Percentiles rank a stretch among this genome's conserved stretches.
Conservation (phyloP, 2,329 filamentous ascomycete genomes). For the Sporothrix curviconia region DNA sequence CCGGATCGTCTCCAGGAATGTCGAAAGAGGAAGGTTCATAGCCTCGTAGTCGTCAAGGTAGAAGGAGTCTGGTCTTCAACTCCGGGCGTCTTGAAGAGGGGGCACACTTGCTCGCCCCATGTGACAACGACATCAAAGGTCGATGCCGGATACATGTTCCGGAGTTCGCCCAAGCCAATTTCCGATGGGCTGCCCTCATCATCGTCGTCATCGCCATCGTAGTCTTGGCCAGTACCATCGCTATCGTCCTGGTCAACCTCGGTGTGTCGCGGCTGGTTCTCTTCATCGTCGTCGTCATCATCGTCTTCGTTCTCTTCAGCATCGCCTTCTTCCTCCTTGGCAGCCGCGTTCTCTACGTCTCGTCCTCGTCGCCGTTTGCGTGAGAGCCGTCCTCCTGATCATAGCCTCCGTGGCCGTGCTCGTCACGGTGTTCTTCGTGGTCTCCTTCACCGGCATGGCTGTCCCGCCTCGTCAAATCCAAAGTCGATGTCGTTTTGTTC, state of each 20-base stretch:
- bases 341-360: not conserved
- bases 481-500: constrained; percentile 13
- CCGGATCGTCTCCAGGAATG: constrained; percentile 39
- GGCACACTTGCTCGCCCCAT: constrained; percentile 29
- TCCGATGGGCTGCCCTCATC: constrained; percentile 20
- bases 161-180: constrained; percentile 12
- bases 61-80: constrained; percentile 34
- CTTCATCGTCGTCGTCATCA: constrained; percentile 5
- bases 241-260: constrained; percentile 1
- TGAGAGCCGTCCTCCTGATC: not conserved
- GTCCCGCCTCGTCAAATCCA: constrained; percentile 10
- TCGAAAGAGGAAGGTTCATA: constrained; percentile 38
- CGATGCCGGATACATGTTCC: not conserved
- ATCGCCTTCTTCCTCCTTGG: constrained; percentile 5
- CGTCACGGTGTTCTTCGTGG: constrained; percentile 8
- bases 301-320: constrained; percentile 17
- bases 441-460: constrained; percentile 7
- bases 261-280: not conserved
- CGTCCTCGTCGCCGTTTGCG: not conserved
- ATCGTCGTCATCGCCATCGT: constrained; percentile 12
- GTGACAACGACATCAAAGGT: constrained; percentile 26
- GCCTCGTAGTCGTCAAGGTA: constrained; percentile 41
- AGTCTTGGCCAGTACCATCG: constrained; percentile 6
- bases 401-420: not conserved
- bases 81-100: constrained; percentile 29